Conservation (phyloP, 306 rosid species). For the Biancaea sappan region DNA sequence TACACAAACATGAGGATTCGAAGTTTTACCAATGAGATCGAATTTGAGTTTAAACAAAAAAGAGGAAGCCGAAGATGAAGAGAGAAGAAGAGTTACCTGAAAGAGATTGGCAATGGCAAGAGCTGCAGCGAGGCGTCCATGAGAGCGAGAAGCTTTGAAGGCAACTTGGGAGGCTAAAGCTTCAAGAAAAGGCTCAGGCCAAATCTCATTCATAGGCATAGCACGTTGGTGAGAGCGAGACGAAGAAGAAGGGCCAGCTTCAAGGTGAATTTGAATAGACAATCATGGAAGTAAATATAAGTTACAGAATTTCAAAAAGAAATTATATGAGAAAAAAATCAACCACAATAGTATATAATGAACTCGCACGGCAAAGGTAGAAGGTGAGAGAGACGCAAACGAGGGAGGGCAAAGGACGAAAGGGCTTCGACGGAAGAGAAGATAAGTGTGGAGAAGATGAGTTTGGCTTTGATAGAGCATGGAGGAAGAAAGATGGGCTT, state of each 20-base stretch:
- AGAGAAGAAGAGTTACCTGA: slow-evolving; percentile 47
- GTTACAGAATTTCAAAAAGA: slow-evolving; percentile 14
- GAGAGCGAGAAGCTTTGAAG: slow-evolving; percentile 54
- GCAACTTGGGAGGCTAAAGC: slow-evolving; percentile 74
- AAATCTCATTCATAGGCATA: slow-evolving; percentile 54
- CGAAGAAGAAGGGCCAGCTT: slow-evolving; percentile 30
- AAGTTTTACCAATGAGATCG: too few species aligned
- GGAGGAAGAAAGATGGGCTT: too few species aligned
- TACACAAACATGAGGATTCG: too few species aligned
- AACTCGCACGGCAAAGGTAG: too few species aligned
- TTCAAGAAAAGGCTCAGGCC: slow-evolving; percentile 80
- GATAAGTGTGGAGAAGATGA: too few species aligned
- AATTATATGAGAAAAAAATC: slow-evolving; percentile 16
- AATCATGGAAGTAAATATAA: slow-evolving; percentile 27
- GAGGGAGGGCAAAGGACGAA: too few species aligned
- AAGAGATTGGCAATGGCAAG: slow-evolving; percentile 67
- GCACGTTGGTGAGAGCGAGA: slow-evolving; percentile 75
- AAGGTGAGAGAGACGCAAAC: too few species aligned
- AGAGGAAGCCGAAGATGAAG: neutral
- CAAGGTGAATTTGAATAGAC: slow-evolving; percentile 36
- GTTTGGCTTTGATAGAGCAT: too few species aligned
- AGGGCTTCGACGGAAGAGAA: too few species aligned
- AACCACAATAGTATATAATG: slow-evolving; percentile 11
- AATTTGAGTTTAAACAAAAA: neutral
- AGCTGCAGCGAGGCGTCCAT: slow-evolving; percentile 71